Percentiles rank a stretch among this genome's conserved stretches.
These are phyloP conservation scores for Fusarium virguliforme DNA, from an alignment of 2,329 filamentous ascomycete species.

Conservation along the genomic window DNA sequence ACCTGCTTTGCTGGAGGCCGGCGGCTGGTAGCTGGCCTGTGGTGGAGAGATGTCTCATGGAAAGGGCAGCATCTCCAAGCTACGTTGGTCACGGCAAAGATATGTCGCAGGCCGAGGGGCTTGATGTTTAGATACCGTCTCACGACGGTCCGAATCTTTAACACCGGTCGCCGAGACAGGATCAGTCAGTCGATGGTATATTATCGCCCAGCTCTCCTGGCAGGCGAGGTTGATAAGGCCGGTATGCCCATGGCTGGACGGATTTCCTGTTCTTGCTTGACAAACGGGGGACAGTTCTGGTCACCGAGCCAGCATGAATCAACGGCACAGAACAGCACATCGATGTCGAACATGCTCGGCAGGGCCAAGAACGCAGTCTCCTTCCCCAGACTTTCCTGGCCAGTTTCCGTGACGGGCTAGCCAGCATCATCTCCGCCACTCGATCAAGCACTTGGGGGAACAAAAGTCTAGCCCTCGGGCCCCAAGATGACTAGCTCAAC, in stretches of 20 bases:
- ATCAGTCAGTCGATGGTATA: neutral
- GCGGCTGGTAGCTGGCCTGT: neutral
- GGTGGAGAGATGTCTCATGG: slow-evolving; percentile 15
- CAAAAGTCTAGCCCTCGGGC: slow-evolving; percentile 4
- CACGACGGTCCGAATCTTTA: slow-evolving; percentile 12
- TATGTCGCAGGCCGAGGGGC: slow-evolving; percentile 15
- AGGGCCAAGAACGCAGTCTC: slow-evolving; percentile 1
- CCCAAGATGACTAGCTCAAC: slow-evolving; percentile 35
- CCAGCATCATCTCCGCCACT: slow-evolving; percentile 38
- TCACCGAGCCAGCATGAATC: slow-evolving; percentile 6
- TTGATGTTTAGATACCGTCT: slow-evolving; percentile 21
- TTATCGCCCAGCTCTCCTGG: neutral
- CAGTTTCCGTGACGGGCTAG: slow-evolving; percentile 23
- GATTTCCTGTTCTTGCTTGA: neutral
- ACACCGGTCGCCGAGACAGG: slow-evolving; percentile 25
- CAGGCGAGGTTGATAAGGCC: neutral
- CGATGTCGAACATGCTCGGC: slow-evolving; percentile 4
- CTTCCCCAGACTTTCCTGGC: slow-evolving; percentile 6
- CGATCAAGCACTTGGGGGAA: slow-evolving; percentile 36
- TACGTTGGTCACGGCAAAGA: slow-evolving; percentile 10
- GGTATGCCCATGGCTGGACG: neutral
- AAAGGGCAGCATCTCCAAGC: slow-evolving; percentile 20
- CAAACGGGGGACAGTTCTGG: neutral
- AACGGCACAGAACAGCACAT: slow-evolving; percentile 1
- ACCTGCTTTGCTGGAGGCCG: neutral